A percentile compares a stretch with the other conserved stretches of the same genome.
phyloP scores from a whole-genome alignment of 805 yeast species.

The Metschnikowia bowlesiae region DNA sequence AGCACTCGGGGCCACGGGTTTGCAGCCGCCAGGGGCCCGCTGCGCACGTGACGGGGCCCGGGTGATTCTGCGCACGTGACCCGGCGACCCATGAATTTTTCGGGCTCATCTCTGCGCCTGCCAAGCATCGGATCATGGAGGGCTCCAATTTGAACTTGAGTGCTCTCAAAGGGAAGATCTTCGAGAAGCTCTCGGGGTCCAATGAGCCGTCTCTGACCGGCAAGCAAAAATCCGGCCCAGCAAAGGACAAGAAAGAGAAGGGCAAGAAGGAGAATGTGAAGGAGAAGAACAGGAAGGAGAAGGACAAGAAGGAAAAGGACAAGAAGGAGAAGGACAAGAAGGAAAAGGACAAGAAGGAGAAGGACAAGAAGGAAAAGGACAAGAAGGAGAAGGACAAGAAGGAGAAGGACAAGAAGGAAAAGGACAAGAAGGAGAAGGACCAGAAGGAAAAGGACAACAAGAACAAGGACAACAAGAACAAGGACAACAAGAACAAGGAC shows the following conservation, averaged over 20 bases:
- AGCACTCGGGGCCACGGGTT: too few species aligned
- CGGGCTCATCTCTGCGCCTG: constrained; percentile 3
- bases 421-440: too few species aligned
- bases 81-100: not conserved
- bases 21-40: too few species aligned
- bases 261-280: constrained; percentile 4
- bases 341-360: constrained; percentile 15
- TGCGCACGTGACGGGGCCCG: too few species aligned
- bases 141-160: constrained; percentile 44
- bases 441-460: too few species aligned
- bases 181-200: constrained; percentile 40
- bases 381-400: not conserved
- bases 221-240: not conserved
- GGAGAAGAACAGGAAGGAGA: constrained; percentile 9
- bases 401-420: constrained; percentile 5
- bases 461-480: too few species aligned
- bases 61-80: not conserved
- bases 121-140: constrained; percentile 32
- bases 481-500: too few species aligned
- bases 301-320: constrained; percentile 7
- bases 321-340: constrained; percentile 10
- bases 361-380: constrained; percentile 14
- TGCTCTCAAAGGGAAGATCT: constrained; percentile 61
- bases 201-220: not conserved
- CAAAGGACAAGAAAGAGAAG: constrained; percentile 9